phyloP scores from a whole-genome alignment of 2,329 filamentous ascomycete species.

The Colletotrichum cereale region DNA sequence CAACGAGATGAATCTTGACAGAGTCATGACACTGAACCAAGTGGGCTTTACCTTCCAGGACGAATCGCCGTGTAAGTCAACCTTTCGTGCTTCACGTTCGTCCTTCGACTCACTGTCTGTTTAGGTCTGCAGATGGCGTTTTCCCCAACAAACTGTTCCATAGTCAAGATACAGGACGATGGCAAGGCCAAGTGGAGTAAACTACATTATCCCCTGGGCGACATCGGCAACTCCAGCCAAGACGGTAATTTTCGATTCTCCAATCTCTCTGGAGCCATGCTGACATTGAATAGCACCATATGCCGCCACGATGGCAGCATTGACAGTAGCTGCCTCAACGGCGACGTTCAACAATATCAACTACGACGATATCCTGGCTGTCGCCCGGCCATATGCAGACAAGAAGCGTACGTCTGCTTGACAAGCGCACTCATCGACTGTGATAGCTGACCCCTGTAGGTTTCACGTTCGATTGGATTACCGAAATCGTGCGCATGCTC shows the following conservation, averaged over 20 bases:
- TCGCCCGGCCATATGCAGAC: slow-evolving; percentile 66
- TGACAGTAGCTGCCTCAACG: slow-evolving; percentile 66
- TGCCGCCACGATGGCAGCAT: slow-evolving; percentile 69
- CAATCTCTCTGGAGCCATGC: slow-evolving; percentile 37
- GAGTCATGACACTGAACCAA: slow-evolving; percentile 78
- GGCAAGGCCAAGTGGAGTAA: slow-evolving; percentile 70
- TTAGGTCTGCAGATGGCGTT: slow-evolving; percentile 70
- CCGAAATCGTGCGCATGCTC: slow-evolving; percentile 76
- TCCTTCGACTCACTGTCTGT: background rate
- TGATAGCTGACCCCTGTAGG: slow-evolving; percentile 52
- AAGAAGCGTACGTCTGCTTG: slow-evolving; percentile 49
- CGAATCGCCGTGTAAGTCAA: slow-evolving; percentile 71
- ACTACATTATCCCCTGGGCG: slow-evolving; percentile 62
- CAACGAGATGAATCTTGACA: slow-evolving; percentile 72
- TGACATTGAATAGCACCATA: slow-evolving; percentile 60
- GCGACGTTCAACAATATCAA: slow-evolving; percentile 61
- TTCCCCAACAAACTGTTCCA: slow-evolving; percentile 71
- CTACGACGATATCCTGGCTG: slow-evolving; percentile 79
- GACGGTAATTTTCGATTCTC: slow-evolving; percentile 55
- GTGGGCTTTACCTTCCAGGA: slow-evolving; percentile 81
- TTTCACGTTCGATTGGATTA: slow-evolving; percentile 73
- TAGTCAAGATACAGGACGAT: slow-evolving; percentile 70
- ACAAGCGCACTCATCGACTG: background rate
- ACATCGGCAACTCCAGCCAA: slow-evolving; percentile 61
- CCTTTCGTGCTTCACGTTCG: background rate